phyloP scores from a whole-genome alignment of 2,329 filamentous ascomycete genomes.

The Fusarium goolgardi region DNA sequence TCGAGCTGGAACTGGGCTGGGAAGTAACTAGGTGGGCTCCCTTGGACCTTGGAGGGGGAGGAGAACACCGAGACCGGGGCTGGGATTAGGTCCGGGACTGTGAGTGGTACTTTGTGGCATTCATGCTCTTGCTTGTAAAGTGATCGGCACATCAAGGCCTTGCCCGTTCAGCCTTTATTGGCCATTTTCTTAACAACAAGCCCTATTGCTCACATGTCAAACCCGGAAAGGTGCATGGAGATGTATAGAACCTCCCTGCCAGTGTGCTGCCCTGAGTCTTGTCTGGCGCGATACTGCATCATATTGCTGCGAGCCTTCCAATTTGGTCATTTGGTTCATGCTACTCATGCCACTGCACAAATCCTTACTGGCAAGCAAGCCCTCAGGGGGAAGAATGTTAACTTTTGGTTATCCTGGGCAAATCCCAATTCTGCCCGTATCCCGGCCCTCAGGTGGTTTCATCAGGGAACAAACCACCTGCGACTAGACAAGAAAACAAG shows the following conservation, averaged over 20 bases:
- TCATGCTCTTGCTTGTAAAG: constrained; percentile 38
- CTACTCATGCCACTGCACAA: constrained; percentile 7
- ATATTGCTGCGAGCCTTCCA: constrained; percentile 35
- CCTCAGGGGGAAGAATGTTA: constrained; percentile 12
- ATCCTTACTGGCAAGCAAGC: constrained; percentile 1
- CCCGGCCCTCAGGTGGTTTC: constrained; percentile 24
- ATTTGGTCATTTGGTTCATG: constrained; percentile 33
- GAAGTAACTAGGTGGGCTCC: constrained; percentile 37
- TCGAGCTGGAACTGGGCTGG: constrained; percentile 37
- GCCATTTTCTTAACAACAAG: constrained; percentile 38
- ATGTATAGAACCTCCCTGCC: constrained; percentile 35
- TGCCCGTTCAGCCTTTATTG: constrained; percentile 40
- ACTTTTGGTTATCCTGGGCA: constrained; percentile 33
- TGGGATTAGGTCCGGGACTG: constrained; percentile 36
- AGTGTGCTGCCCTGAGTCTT: constrained; percentile 13
- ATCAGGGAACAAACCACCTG: constrained; percentile 28
- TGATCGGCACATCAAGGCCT: constrained; percentile 43
- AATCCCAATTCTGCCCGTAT: constrained; percentile 23
- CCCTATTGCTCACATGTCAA: constrained; percentile 48
- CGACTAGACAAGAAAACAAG: constrained; percentile 19
- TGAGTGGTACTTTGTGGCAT: constrained; percentile 37
- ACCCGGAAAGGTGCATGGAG: constrained; percentile 38
- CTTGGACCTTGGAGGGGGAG: constrained; percentile 29
- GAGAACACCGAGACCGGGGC: constrained; percentile 30
- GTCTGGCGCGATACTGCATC: constrained; percentile 40